These are phyloP conservation scores for Oenanthe sinensis DNA, from an alignment of 129 eudicot species.

Conservation along the genomic window DNA sequence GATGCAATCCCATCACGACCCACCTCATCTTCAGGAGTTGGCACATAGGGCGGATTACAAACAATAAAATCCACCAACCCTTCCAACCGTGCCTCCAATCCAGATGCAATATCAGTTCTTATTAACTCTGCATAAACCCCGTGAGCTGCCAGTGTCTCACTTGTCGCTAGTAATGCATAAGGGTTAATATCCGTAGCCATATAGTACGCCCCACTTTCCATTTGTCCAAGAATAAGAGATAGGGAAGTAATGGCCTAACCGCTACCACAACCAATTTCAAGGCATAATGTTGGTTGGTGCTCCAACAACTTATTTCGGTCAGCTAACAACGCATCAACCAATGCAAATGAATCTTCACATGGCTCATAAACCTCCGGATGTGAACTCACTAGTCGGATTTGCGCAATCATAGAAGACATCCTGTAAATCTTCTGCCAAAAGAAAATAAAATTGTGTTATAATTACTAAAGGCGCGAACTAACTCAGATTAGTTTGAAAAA, in stretches of 20 bases:
- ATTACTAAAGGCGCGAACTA: background rate
- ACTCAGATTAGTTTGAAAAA: background rate
- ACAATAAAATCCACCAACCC: conserved; percentile 71
- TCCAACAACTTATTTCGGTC: conserved; percentile 47
- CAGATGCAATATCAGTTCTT: conserved; percentile 58
- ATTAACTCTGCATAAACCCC: conserved; percentile 74
- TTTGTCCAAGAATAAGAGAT: conserved; percentile 59
- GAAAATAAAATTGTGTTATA: background rate
- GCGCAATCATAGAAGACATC: conserved; percentile 54
- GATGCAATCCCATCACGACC: conserved; percentile 55
- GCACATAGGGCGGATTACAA: conserved; percentile 87
- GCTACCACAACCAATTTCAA: conserved; percentile 86
- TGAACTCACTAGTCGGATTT: conserved; percentile 70
- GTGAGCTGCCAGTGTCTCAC: conserved; percentile 69
- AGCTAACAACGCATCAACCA: conserved; percentile 81
- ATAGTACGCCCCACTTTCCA: conserved; percentile 29
- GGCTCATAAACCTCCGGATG: conserved; percentile 91
- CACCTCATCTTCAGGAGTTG: conserved; percentile 91
- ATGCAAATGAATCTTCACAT: conserved; percentile 81
- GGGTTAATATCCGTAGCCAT: conserved; percentile 88
- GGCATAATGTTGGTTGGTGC: conserved; percentile 55
- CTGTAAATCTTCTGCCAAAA: conserved; percentile 13
- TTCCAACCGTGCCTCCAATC: conserved; percentile 46
- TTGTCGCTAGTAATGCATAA: conserved; percentile 53
- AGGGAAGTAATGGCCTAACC: conserved; percentile 81